A percentile compares a stretch with the other conserved stretches of the same genome.
These are phyloP conservation scores for Porcisia hertigi DNA, from an alignment of 208 protist species.

Conservation along the genomic window DNA sequence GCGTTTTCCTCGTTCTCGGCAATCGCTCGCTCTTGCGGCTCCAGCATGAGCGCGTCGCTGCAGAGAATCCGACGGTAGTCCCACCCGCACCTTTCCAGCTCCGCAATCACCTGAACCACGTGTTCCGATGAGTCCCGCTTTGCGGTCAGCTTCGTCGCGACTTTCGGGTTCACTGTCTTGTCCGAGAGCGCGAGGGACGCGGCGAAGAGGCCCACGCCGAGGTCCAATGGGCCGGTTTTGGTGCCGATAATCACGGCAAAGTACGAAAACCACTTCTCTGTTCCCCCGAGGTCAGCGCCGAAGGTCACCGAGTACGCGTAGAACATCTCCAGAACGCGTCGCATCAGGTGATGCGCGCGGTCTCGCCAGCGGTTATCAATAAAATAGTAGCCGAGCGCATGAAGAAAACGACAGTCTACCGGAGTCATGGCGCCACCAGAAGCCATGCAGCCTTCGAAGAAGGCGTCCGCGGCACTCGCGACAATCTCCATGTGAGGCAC, in stretches of 20 bases:
- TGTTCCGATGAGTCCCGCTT: constrained; percentile 44
- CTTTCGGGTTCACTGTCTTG: constrained; percentile 44
- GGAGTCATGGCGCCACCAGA: constrained; percentile 40
- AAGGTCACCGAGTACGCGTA: constrained; percentile 51
- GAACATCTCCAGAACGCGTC: constrained; percentile 49
- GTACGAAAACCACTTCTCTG: constrained; percentile 39
- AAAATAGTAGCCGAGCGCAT: constrained; percentile 52
- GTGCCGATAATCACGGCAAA: constrained; percentile 65
- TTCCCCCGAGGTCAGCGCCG: constrained; percentile 34
- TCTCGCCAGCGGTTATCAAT: constrained; percentile 47
- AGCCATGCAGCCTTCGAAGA: constrained; percentile 45
- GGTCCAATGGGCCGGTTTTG: constrained; percentile 74
- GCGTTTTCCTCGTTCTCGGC: constrained; percentile 6
- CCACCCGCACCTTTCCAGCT: constrained; percentile 69
- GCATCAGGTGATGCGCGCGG: constrained; percentile 43
- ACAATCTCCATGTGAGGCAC: constrained; percentile 33
- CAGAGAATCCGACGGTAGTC: constrained; percentile 55
- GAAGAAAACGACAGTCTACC: constrained; percentile 44
- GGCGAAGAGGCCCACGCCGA: constrained; percentile 68
- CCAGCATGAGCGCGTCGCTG: constrained; percentile 44
- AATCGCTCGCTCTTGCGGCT: constrained; percentile 31
- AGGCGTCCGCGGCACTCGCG: constrained; percentile 28
- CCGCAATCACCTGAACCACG: constrained; percentile 43
- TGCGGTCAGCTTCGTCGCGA: constrained; percentile 27
- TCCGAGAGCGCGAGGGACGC: constrained; percentile 46